Percentiles rank a stretch among this genome's conserved stretches.
Evolutionary conservation across 2,329 filamentous ascomycete species (phyloP).

Genomic region (Colletotrichum sp.): DNA sequence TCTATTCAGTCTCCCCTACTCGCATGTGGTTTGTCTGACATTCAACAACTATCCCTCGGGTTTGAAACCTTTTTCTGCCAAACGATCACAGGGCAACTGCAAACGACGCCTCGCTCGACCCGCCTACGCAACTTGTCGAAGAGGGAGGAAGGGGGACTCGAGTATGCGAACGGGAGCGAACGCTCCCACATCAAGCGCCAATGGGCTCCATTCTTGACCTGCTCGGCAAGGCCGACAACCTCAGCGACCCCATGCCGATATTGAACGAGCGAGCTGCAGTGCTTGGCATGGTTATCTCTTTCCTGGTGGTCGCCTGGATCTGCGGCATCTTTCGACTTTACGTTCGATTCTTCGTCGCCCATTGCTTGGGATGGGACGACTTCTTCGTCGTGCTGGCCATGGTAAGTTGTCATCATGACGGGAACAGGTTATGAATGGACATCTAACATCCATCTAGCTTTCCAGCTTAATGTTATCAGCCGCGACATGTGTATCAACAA

Average conservation of each 20-base stretch:
- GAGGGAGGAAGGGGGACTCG: not conserved
- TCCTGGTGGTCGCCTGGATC: constrained; percentile 17
- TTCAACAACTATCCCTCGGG: not conserved
- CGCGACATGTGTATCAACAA: not conserved
- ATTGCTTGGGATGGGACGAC: constrained; percentile 22
- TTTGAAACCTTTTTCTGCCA: not conserved
- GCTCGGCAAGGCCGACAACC: constrained; percentile 22
- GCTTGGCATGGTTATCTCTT: constrained; percentile 20
- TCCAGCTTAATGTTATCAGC: constrained; percentile 5
- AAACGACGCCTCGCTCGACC: not conserved
- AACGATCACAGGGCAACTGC: not conserved
- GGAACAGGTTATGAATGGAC: fast-evolving
- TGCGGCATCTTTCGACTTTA: constrained; percentile 21
- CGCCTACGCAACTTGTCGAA: not conserved
- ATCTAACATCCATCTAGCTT: not conserved
- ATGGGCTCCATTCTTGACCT: constrained; percentile 20
- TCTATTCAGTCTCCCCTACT: not conserved
- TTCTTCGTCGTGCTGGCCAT: constrained; percentile 20
- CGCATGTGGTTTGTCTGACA: not conserved
- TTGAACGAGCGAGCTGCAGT: constrained; percentile 16
- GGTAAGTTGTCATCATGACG: not conserved
- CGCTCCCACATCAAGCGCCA: not conserved
- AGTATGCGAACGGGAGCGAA: constrained; percentile 6
- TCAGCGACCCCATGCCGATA: constrained; percentile 17
- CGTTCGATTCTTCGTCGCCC: constrained; percentile 17